Evolutionary conservation across 495 filamentous ascomycete species (phyloP), one percentile per base, ranked within the genome.

Genomic region (Pyronema domesticum): DNA sequence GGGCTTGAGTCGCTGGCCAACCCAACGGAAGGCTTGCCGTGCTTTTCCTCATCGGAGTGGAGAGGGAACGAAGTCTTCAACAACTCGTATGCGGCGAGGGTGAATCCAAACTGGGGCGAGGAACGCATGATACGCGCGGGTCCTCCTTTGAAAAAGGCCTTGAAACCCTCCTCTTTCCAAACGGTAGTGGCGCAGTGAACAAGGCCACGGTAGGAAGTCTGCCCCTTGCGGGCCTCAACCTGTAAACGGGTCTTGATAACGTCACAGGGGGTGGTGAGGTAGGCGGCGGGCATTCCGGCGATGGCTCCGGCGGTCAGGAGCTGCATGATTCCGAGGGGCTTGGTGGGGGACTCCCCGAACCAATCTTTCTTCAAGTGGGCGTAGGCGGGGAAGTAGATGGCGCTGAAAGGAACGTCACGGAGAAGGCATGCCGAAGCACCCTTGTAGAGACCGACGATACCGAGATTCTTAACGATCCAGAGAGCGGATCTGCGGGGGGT

Each of bases 171-270:
- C 64, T 96, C 83, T 69, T 81, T 79, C 70, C 73, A 82, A 55
- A 98, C 82, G 9, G 85, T 89, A 18, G 65, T 67, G 13, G 91
- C 93, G 46, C 81, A 85, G 68, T 98, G 88, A 40, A 88, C 77
- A n/a, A 98, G 73, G 30, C 81, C 80, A 15, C 77, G 86, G 73
- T 98, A 98, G 37, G 72, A 71, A 9, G 81, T 80, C 57, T 98
- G 93, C 49, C 91, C 91, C 71, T 95, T 95, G 53, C 91, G 80
- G 7, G 91, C 89, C 67, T 98, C 91, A 54, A 98, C 91, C 65
- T 98, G 91, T 54, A 98, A 73, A 66, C 91, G 83, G 7, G 91
- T 98, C 74, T 98, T 98, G 79, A 98, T 95, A 57, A 98, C 91
- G 66, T 98, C 91, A 71, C 84, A 95, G 3, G 91, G 91, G 3